phyloP scores from a whole-genome alignment of 148 eudicot species.

The Silene latifolia region DNA sequence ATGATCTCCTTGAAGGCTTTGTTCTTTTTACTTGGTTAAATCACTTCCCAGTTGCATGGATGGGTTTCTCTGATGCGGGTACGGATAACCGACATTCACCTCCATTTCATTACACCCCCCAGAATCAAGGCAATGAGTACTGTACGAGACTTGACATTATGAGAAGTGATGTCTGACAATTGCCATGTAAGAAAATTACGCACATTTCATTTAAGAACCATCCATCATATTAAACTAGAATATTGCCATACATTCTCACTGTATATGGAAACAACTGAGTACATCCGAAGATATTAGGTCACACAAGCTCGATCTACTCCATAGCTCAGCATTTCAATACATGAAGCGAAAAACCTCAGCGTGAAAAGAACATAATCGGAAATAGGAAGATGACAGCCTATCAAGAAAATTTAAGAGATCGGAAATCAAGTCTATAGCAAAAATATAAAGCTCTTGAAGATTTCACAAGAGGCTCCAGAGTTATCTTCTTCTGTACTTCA shows the following conservation, averaged over 20 bases:
- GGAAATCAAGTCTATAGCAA: not conserved
- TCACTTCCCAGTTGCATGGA: no score
- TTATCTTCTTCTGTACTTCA: constrained; percentile 16
- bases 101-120: no score
- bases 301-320: not conserved
- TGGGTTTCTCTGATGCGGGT: no score
- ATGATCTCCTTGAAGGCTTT: no score
- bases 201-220: no score
- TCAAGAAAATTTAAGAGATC: not conserved
- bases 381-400: not conserved
- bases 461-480: not conserved
- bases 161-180: no score
- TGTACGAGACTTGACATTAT: no score
- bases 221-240: no score
- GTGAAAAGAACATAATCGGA: not conserved
- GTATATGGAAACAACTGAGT: not conserved
- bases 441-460: not conserved
- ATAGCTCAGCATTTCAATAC: not conserved
- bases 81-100: no score
- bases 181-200: not conserved
- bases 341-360: not conserved
- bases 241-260: no score
- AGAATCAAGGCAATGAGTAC: no score
- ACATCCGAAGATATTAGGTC: not conserved
- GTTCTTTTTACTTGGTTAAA: no score